Evolutionary conservation across 768 basidiomycete species (phyloP).

Genomic region (Hebeloma cylindrosporum): DNA sequence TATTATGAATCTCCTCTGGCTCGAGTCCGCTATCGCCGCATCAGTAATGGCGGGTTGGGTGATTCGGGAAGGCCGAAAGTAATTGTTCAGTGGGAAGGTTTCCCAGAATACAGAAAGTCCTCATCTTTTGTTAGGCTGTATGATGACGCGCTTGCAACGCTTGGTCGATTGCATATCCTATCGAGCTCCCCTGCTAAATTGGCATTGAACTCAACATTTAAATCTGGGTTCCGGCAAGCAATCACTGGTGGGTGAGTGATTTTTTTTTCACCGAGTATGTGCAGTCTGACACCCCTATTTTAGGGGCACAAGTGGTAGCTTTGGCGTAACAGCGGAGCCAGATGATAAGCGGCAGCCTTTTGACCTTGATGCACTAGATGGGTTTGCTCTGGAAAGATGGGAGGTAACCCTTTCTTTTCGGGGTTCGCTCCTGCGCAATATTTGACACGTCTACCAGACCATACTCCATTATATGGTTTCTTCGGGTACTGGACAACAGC

Average conservation of each 20-base stretch:
- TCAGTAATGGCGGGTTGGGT: slow-evolving; percentile 78
- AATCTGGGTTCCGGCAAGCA: slow-evolving; percentile 76
- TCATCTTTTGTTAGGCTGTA: slow-evolving; percentile 54
- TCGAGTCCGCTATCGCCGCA: slow-evolving; percentile 70
- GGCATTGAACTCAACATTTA: slow-evolving; percentile 73
- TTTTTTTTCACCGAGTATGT: not conserved
- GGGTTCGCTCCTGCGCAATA: slow-evolving; percentile 1
- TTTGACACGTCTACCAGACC: slow-evolving; percentile 51
- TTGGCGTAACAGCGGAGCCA: slow-evolving; percentile 73
- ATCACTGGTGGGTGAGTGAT: slow-evolving; percentile 76
- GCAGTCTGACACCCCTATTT: slow-evolving; percentile 10
- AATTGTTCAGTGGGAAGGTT: slow-evolving; percentile 23
- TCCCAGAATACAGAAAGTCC: slow-evolving; percentile 7
- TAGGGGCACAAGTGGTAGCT: slow-evolving; percentile 78
- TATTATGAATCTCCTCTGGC: slow-evolving; percentile 86
- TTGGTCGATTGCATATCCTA: slow-evolving; percentile 70
- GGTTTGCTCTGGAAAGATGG: slow-evolving; percentile 86
- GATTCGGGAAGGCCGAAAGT: slow-evolving; percentile 71
- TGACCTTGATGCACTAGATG: slow-evolving; percentile 65
- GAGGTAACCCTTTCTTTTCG: slow-evolving; percentile 53
- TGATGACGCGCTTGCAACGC: slow-evolving; percentile 61
- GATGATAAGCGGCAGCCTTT: slow-evolving; percentile 60
- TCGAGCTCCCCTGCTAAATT: slow-evolving; percentile 60
- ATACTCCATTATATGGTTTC: slow-evolving; percentile 99
- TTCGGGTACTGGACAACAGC: slow-evolving; percentile 75